Base-by-base conservation (phyloP, 2,329 filamentous ascomycete genomes). In the Trichoderma sp. region DNA sequence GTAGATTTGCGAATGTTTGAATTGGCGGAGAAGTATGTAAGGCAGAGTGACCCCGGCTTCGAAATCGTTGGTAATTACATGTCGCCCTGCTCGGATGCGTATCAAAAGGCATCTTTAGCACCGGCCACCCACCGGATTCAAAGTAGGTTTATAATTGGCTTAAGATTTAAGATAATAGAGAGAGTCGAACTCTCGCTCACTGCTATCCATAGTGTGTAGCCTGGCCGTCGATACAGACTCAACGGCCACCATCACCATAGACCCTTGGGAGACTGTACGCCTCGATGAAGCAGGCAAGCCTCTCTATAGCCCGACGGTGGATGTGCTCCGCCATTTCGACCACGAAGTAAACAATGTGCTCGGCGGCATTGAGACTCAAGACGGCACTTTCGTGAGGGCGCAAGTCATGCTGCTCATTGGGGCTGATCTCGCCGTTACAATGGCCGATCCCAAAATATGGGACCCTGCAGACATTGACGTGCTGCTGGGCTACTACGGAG, bases 291-390 rank as follows among this genome's bases (percentile, higher is more conserved):
- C 58, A 13, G 69, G 91, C 71, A 90, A 95, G 79, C 89, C 90
- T 72, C 87, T 91, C 71, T 97, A 97, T 77, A 89, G 92, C 70
- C 92, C 92, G 13, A 97, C 93, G 1, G 93, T 93, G 33, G 87
- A 91, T 75, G 93, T 96, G 40, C 83, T 97, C 61, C 92, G 95
- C 75, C 93, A 96, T 80, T 94, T 97, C 74, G 89, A 95, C 72
- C 80, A 93, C 76, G 92, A 96, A 79, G 91, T 97, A 77, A 96
- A 97, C 77, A 85, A 86, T 21, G 86, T 92, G 19, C 89, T 91
- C 49, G 93, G 93, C 7, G 93, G 93, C 11, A 88, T 94, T 40
- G 85, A 91, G 74, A 86, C 85, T 31, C 83, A 84, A 73, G 92
- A 92, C 66, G 81, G 83, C 69, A 87, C 84, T 73, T 89, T 87